A percentile compares a stretch with the other conserved stretches of the same genome.
Conservation (phyloP, 75 land plant genomes). For the Isoetes taiwanensis region DNA sequence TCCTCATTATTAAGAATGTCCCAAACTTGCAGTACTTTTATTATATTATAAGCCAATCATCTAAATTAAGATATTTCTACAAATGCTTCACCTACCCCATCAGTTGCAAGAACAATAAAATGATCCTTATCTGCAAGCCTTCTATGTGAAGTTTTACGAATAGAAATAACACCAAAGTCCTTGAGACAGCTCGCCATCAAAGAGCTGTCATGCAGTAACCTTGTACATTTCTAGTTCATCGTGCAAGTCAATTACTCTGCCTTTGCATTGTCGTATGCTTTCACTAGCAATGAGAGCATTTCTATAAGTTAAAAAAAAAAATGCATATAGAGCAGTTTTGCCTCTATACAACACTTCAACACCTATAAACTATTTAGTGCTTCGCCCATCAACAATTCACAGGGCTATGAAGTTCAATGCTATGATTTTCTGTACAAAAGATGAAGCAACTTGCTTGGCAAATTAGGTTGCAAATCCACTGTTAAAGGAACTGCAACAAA, state of each 20-base stretch:
- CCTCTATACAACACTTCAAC: background rate
- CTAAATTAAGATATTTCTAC: background rate
- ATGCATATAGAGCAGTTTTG: background rate
- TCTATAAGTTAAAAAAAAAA: background rate
- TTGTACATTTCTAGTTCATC: conserved; percentile 81
- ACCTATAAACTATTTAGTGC: background rate
- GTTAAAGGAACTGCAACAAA: conserved; percentile 70
- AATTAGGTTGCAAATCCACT: conserved; percentile 52
- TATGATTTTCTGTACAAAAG: background rate
- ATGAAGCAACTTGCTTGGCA: conserved; percentile 31
- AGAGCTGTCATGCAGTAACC: conserved; percentile 65
- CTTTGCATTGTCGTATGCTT: conserved; percentile 61
- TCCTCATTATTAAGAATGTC: conserved; percentile 85
- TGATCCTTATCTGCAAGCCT: conserved; percentile 55
- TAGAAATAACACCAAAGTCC: conserved; percentile 72
- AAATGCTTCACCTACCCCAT: conserved; percentile 46
- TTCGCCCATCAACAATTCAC: background rate
- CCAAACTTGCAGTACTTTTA: conserved; percentile 49
- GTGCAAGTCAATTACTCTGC: conserved; percentile 62
- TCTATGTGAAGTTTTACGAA: conserved; percentile 49
- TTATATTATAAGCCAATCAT: background rate
- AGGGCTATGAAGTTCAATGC: background rate
- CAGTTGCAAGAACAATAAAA: conserved; percentile 76
- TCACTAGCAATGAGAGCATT: conserved; percentile 6
- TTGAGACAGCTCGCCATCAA: conserved; percentile 82